These are phyloP conservation scores for Eucalyptus rudis DNA, from an alignment of 345 rosid species.

Conservation along the genomic window DNA sequence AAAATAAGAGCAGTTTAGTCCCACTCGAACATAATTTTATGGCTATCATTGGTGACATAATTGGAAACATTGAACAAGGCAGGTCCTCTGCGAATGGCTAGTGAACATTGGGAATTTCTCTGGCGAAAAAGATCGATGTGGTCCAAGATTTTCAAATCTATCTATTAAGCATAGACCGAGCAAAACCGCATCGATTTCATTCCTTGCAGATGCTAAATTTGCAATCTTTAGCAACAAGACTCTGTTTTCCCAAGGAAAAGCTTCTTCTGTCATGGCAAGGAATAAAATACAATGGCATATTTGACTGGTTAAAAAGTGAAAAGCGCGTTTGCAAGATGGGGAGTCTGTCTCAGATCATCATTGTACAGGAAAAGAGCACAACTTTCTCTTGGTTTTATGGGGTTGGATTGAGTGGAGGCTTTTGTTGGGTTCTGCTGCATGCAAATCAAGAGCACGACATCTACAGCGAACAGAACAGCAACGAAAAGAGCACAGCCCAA, in stretches of 20 bases:
- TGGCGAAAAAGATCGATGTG: background rate
- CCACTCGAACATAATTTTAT: background rate
- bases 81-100: background rate
- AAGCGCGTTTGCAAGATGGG: background rate
- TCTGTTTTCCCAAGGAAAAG: background rate
- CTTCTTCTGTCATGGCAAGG: background rate
- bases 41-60: background rate
- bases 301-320: background rate
- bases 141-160: background rate
- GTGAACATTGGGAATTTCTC: background rate
- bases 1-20: background rate
- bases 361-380: background rate
- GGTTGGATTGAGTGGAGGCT: background rate
- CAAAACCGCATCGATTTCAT: background rate
- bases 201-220: background rate
- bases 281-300: background rate
- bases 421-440: background rate
- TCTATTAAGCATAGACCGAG: background rate
- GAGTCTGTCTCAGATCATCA: background rate
- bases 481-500: background rate
- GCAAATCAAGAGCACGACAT: background rate
- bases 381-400: background rate
- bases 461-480: background rate
- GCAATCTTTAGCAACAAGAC: background rate
- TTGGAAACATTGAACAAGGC: background rate